Evolutionary conservation across 2,329 filamentous ascomycete genomes (phyloP).

Genomic region (Alternaria sp.): DNA sequence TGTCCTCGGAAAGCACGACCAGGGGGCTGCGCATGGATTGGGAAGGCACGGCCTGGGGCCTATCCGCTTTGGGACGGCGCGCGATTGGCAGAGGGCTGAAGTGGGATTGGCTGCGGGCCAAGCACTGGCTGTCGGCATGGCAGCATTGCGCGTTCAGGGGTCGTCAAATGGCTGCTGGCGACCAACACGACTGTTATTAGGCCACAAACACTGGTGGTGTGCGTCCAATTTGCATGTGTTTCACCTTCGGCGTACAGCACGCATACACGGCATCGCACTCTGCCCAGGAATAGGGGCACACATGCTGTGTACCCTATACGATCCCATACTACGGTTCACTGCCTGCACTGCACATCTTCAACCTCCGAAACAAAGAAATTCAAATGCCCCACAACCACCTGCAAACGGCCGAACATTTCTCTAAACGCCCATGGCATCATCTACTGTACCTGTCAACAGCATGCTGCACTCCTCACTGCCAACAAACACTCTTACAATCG

Average conservation of each 20-base stretch:
- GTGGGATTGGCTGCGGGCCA: not conserved
- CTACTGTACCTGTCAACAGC: slow-evolving; percentile 16
- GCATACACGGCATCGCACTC: slow-evolving; percentile 8
- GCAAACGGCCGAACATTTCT: slow-evolving; percentile 4
- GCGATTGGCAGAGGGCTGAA: slow-evolving; percentile 6
- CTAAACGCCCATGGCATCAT: not conserved
- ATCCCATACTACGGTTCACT: not conserved
- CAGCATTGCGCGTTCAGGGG: slow-evolving; percentile 25
- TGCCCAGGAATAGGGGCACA: slow-evolving; percentile 23
- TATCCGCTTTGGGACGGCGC: slow-evolving; percentile 25
- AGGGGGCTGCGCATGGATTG: slow-evolving; percentile 25
- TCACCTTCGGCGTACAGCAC: slow-evolving; percentile 15
- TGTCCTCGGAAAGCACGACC: slow-evolving; percentile 20
- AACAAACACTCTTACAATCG: slow-evolving; percentile 10
- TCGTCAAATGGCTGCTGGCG: slow-evolving; percentile 3
- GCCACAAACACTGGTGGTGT: slow-evolving; percentile 14
- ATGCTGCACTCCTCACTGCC: slow-evolving; percentile 14
- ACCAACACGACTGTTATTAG: slow-evolving; percentile 18
- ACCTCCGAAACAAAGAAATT: slow-evolving; percentile 10
- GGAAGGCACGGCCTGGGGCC: slow-evolving; percentile 27
- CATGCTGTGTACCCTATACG: slow-evolving; percentile 1
- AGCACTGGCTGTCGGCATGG: not conserved
- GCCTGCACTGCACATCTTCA: slow-evolving; percentile 17
- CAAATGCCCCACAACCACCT: slow-evolving; percentile 11
- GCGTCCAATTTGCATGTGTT: slow-evolving; percentile 30